Evolutionary conservation across 352 stramenopile genomes (phyloP).

Genomic region (Phytopythium aichiense): DNA sequence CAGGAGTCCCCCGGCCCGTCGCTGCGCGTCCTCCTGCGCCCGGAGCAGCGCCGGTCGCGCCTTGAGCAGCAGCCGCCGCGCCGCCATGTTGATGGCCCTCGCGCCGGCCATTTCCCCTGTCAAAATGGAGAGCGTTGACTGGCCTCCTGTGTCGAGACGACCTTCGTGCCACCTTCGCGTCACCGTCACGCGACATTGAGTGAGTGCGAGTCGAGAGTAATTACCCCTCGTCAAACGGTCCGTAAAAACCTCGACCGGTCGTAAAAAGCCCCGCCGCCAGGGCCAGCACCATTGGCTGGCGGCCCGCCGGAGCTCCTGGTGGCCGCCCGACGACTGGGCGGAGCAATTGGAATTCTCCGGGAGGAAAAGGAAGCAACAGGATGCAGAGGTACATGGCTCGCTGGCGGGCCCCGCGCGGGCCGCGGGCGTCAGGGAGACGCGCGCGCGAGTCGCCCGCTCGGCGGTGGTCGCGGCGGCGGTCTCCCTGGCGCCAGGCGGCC

Average conservation of each 20-base stretch:
- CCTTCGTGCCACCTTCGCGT: no score
- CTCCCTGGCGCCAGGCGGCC: not conserved
- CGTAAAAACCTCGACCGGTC: not conserved
- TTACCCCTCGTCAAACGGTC: not conserved
- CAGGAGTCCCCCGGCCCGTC: not conserved
- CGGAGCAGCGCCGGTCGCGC: not conserved
- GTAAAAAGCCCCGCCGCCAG: not conserved
- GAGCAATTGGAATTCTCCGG: conserved; percentile 59
- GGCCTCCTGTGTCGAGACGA: no score
- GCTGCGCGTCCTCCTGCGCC: not conserved
- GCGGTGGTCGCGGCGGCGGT: not conserved
- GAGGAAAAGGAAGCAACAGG: conserved; percentile 49
- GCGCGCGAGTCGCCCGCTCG: not conserved
- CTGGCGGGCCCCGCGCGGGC: not conserved
- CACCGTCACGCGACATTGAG: no score
- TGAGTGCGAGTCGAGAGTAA: not conserved
- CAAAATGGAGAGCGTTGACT: not conserved
- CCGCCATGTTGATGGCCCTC: not conserved
- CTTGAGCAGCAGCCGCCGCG: conserved; percentile 10
- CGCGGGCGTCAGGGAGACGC: not conserved
- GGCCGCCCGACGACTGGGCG: not conserved
- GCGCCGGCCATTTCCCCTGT: not conserved
- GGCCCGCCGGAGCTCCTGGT: not conserved
- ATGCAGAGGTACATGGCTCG: conserved; percentile 47
- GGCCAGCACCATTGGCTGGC: conserved; percentile 16